Conservation (phyloP, 192 early-diverging fungal genomes). For the Entomortierella lignicola region DNA sequence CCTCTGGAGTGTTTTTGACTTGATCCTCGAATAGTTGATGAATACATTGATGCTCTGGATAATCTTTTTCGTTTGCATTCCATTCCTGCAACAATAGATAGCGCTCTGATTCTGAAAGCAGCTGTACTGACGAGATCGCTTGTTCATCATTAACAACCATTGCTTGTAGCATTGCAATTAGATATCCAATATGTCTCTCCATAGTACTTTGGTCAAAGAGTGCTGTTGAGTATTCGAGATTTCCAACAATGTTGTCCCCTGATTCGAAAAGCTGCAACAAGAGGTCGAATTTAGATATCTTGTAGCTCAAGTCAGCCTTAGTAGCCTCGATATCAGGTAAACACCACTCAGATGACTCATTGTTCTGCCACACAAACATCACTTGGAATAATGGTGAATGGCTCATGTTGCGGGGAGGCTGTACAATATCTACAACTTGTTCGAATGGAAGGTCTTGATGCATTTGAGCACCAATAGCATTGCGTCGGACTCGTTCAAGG, state of each 20-base stretch:
- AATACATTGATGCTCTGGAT: not conserved
- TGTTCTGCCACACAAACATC: constrained; percentile 14
- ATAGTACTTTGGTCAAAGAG: constrained; percentile 2
- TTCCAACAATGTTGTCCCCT: not conserved
- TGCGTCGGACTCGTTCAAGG: not conserved
- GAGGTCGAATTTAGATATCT: not conserved
- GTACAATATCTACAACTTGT: constrained; percentile 3
- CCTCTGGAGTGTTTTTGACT: not conserved
- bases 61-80: not conserved
- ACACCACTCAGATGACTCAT: not conserved
- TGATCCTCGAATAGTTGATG: constrained; percentile 8
- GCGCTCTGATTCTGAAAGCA: too few relatives aligned
- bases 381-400: constrained; percentile 5
- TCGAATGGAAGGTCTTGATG: constrained; percentile 12
- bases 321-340: not conserved
- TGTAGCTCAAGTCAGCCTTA: not conserved
- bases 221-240: not conserved
- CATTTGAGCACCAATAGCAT: not conserved
- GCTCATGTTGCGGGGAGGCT: not conserved
- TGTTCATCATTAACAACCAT: too few relatives aligned
- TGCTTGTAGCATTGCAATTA: not conserved
- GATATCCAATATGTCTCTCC: not conserved
- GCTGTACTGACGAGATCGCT: too few relatives aligned
- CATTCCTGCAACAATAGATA: constrained; percentile 3
- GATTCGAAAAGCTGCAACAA: not conserved